These are phyloP conservation scores for Saksenaea oblongispora DNA, from an alignment of 371 early-diverging fungal genomes.

Conservation along the genomic window DNA sequence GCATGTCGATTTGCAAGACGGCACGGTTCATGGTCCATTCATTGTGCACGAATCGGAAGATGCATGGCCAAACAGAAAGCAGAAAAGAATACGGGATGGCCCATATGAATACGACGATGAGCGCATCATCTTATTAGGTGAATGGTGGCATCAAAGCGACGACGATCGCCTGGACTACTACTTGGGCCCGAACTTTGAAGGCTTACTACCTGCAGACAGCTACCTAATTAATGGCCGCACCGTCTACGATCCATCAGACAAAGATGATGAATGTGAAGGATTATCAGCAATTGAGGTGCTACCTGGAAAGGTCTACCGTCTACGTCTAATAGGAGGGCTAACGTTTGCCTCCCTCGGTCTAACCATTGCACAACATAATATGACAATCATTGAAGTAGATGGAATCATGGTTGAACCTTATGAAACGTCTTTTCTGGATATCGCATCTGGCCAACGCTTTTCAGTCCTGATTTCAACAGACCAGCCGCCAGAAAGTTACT, in stretches of 20 bases:
- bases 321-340: constrained; percentile 42
- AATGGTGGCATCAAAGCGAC: constrained; percentile 45
- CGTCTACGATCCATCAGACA: constrained; percentile 12
- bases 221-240: constrained; percentile 48
- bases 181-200: constrained; percentile 21
- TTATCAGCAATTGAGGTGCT: constrained; percentile 36
- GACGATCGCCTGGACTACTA: constrained; percentile 24
- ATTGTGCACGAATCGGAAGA: constrained; percentile 44
- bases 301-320: constrained; percentile 35
- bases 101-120: constrained; percentile 49
- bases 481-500: constrained; percentile 14
- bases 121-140: constrained; percentile 35
- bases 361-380: constrained; percentile 37
- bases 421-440: constrained; percentile 10
- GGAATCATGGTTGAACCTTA: constrained; percentile 25
- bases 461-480: constrained; percentile 21
- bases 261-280: constrained; percentile 23
- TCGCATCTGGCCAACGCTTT: constrained; percentile 28
- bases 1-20: constrained; percentile 44
- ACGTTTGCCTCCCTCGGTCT: constrained; percentile 33
- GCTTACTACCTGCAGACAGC: constrained; percentile 35
- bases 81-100: constrained; percentile 22
- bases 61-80: constrained; percentile 17
- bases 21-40: constrained; percentile 39
- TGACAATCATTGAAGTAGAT: constrained; percentile 54